Evolutionary conservation across 345 rosid species (phyloP).

Genomic region (Rubroshorea leprosula): DNA sequence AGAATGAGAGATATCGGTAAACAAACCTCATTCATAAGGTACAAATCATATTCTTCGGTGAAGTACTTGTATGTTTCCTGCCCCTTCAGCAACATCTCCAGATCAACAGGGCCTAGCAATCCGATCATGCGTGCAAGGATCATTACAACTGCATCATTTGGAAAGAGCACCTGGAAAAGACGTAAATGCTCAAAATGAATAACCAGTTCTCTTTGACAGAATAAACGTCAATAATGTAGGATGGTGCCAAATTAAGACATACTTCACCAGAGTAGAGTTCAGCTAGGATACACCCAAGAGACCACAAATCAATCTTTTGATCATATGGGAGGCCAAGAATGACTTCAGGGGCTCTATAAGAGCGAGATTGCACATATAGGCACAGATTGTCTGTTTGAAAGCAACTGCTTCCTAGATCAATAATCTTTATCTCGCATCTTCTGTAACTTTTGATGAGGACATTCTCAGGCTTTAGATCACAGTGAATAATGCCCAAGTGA

Average conservation of each 20-base stretch:
- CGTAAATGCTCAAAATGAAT: constrained; percentile 7
- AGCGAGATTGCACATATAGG: constrained; percentile 86
- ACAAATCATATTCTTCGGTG: constrained; percentile 71
- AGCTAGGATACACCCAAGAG: constrained; percentile 90
- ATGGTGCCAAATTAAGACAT: constrained; percentile 20
- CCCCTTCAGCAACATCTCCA: constrained; percentile 68
- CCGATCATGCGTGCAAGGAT: constrained; percentile 72
- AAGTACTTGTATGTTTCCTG: constrained; percentile 83
- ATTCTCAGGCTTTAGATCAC: constrained; percentile 96
- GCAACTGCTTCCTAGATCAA: constrained; percentile 99
- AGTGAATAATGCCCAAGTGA: constrained; percentile 78
- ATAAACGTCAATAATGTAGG: background rate
- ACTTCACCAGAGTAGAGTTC: constrained; percentile 94
- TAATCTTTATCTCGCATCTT: constrained; percentile 70
- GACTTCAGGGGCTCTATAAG: constrained; percentile 98
- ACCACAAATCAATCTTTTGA: constrained; percentile 90
- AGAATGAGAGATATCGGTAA: background rate
- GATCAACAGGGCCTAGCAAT: constrained; percentile 73
- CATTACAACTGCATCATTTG: constrained; percentile 69
- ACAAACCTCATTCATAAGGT: constrained; percentile 62
- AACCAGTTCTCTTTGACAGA: background rate
- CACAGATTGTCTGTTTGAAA: constrained; percentile 75
- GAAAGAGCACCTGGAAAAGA: constrained; percentile 71
- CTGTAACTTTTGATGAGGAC: constrained; percentile 80
- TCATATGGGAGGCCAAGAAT: constrained; percentile 87